Percentiles rank a stretch among this genome's conserved stretches.
Conservation (phyloP, 768 basidiomycete genomes). For the Crucibulum laeve region DNA sequence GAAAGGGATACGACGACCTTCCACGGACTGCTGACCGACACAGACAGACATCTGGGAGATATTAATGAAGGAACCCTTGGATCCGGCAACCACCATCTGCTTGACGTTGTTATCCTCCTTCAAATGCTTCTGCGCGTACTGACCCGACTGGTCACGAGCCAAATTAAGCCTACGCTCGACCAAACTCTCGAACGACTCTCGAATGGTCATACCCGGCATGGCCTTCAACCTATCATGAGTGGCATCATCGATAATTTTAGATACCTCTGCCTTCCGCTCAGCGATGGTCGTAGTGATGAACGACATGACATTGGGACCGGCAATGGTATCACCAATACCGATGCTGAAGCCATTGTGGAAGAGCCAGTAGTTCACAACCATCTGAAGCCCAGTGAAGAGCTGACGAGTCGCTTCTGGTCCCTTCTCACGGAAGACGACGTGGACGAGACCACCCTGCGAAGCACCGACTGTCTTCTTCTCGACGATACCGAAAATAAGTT, state of each 20-base stretch:
- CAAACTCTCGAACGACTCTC: constrained; percentile 94
- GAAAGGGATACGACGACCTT: constrained; percentile 97
- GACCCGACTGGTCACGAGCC: constrained; percentile 94
- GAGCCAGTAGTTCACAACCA: constrained; percentile 97
- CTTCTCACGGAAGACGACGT: constrained; percentile 96
- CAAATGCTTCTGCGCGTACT: constrained; percentile 93
- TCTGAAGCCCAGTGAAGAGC: constrained; percentile 91
- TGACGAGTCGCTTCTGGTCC: constrained; percentile 88
- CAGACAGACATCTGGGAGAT: constrained; percentile 99
- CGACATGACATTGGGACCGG: constrained; percentile 83
- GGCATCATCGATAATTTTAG: constrained; percentile 74
- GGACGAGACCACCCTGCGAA: constrained; percentile 89
- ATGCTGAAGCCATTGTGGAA: constrained; percentile 99
- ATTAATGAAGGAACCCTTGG: constrained; percentile 99
- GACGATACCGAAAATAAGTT: constrained; percentile 91
- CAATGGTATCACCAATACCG: constrained; percentile 98
- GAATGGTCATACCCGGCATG: constrained; percentile 97
- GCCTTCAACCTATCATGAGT: constrained; percentile 85
- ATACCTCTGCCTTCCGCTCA: constrained; percentile 77
- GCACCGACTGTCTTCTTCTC: constrained; percentile 99
- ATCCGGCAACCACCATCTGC: constrained; percentile 99
- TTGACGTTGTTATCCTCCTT: constrained; percentile 99
- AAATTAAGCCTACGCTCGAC: constrained; percentile 90
- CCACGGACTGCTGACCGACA: constrained; percentile 97
- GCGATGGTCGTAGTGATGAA: constrained; percentile 81